Evolutionary conservation across 208 protist genomes (phyloP).

Genomic region (Trypanosoma caninum): DNA sequence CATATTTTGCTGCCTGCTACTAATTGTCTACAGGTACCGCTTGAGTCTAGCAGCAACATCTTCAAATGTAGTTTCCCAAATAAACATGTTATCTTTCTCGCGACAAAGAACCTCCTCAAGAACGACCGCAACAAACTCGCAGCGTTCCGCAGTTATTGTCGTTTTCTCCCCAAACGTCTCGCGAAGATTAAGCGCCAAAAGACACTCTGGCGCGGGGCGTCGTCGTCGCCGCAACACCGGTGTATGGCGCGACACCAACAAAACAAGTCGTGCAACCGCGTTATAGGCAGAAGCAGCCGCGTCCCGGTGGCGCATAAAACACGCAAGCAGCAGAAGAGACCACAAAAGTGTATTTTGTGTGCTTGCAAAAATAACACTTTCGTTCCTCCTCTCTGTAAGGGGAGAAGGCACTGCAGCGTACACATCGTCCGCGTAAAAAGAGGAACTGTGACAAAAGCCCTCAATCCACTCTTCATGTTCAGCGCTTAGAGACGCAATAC

Average conservation of each 20-base stretch:
- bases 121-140: neutral
- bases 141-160: neutral
- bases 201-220: conserved; percentile 20
- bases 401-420: neutral
- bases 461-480: conserved; percentile 5
- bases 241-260: conserved; percentile 2
- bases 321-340: conserved; percentile 14
- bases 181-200: conserved; percentile 15
- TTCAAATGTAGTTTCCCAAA: conserved; percentile 10
- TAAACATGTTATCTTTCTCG: conserved; percentile 3
- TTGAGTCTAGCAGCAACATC: conserved; percentile 6
- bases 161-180: conserved; percentile 5
- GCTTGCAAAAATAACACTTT: conserved; percentile 1
- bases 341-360: conserved; percentile 17
- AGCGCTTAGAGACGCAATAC: conserved; percentile 3
- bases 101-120: conserved; percentile 15
- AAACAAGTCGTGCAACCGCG: conserved; percentile 9
- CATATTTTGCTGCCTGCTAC: neutral
- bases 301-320: conserved; percentile 8
- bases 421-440: neutral
- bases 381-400: neutral
- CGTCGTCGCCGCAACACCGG: conserved; percentile 5
- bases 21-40: conserved; percentile 1
- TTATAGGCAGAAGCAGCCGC: neutral
- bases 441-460: conserved; percentile 1